Base-by-base conservation (phyloP, 2,329 filamentous ascomycete genomes). In the Penicillium psychrosexuale region DNA sequence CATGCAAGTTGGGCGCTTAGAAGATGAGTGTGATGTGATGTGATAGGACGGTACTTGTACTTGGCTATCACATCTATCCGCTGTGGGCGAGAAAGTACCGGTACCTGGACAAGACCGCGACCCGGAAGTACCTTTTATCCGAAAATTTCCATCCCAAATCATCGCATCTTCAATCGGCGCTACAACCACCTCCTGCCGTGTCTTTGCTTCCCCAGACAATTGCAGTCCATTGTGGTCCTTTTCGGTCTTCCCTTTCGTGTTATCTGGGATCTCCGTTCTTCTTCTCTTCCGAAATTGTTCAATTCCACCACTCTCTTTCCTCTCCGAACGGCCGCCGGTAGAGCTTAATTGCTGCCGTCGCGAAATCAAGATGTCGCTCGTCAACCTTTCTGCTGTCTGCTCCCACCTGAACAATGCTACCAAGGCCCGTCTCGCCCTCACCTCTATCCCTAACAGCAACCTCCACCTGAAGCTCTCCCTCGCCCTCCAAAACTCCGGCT, bases 371-470 rank as follows among this genome's bases (percentile, higher is more conserved):
- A 89, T 90, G 87, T 89, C 86, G 66, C 82, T 96, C 75, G 79
- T 83, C 70, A 84, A 87, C 75, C 82, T 96, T 61, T 82, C 85
- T 66, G 80, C 93, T 79, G 85, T 92, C 76, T 95, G 90, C 81
- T 91, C 91, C 63, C 91, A 96, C 78, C 82, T 97, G 54, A 90
- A 94, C 74, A 97, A 97, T 79, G 90, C 89, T 63, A 88, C 88
- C 53, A 86, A 86, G 67, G 90, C 89, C n/a, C 86, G 88, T 1
- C 84, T 97, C 0, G 89, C 88, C 63, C 80, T 96, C 47, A 96
- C 92, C 31, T 95, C 90, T 8, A 82, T 96, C 60, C 85, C 87
- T 43, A 87, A 88, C 77, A 87, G 84, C 47, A 92, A 92, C 63
- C 84, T 91, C 71, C 91, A 94, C 78, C 85, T 95, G 59, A 79